A percentile compares a stretch with the other conserved stretches of the same genome.
phyloP scores from a whole-genome alignment of 2,329 filamentous ascomycete genomes.

The Colletotrichum sp. region DNA sequence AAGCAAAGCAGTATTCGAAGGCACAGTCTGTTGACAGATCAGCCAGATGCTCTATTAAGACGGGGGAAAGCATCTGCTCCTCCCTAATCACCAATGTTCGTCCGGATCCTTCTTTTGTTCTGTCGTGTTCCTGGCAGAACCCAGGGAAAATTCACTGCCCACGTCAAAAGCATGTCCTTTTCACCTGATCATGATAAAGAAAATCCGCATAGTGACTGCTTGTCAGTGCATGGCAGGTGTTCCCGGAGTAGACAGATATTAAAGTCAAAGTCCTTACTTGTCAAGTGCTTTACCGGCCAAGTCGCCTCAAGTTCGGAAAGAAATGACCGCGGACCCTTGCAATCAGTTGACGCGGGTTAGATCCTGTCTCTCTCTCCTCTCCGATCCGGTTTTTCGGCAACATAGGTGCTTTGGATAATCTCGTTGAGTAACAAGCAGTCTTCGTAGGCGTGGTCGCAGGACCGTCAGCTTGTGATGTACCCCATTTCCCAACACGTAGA shows the following conservation, averaged over 20 bases:
- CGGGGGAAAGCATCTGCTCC: not conserved
- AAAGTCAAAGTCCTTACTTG: not conserved
- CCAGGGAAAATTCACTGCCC: not conserved
- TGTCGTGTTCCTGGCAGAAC: not conserved
- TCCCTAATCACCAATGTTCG: not conserved
- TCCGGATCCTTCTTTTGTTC: not conserved
- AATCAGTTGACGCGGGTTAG: not conserved
- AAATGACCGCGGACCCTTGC: not conserved
- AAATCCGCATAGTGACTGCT: not conserved
- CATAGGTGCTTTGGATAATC: not conserved
- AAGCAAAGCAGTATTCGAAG: not conserved
- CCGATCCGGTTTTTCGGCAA: not conserved
- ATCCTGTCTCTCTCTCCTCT: not conserved
- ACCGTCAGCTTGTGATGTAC: not conserved
- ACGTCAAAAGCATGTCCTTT: not conserved
- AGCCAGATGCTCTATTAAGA: not conserved
- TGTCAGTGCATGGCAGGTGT: not conserved
- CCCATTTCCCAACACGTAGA: not conserved
- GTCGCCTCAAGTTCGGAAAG: not conserved
- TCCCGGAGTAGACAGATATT: not conserved
- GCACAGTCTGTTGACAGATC: not conserved
- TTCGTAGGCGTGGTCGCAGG: not conserved
- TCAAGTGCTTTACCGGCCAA: not conserved
- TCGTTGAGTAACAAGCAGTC: not conserved
- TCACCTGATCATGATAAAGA: not conserved